Percentiles rank a stretch among this genome's conserved stretches.
Conservation (phyloP, 495 filamentous ascomycete genomes). For the Lasiosphaeria ovina region DNA sequence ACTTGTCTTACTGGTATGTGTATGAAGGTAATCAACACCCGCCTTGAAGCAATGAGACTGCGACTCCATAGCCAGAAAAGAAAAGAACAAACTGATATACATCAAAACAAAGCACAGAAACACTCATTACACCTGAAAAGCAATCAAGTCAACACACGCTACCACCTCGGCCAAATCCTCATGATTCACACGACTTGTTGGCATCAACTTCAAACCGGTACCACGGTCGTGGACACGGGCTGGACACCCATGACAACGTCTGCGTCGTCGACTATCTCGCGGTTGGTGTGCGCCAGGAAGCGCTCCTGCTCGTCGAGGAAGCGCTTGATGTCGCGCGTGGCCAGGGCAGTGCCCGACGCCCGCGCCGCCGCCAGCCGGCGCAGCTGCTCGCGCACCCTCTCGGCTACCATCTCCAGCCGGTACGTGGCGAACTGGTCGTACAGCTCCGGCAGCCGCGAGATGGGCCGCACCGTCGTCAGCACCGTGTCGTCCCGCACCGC, state of each 20-base stretch:
- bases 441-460: constrained; percentile 65
- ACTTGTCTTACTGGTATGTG: no score
- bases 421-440: constrained; percentile 71
- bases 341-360: constrained; percentile 39
- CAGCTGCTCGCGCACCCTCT: constrained; percentile 50
- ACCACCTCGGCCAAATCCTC: not conserved
- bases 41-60: no score
- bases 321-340: constrained; percentile 42
- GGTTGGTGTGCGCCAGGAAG: constrained; percentile 56
- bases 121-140: not conserved
- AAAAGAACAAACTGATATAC: not conserved
- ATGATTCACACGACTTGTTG: not conserved
- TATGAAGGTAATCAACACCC: no score
- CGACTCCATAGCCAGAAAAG: not conserved
- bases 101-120: not conserved
- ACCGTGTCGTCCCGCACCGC: constrained; percentile 64
- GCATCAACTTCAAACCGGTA: no score
- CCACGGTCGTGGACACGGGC: not conserved
- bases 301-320: constrained; percentile 52
- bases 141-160: not conserved
- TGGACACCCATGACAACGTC: constrained; percentile 47
- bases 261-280: constrained; percentile 55
- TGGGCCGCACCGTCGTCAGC: constrained; percentile 62
- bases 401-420: constrained; percentile 67
- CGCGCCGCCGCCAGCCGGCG: constrained; percentile 44